Base-by-base conservation (phyloP, 2,329 filamentous ascomycete species). In the Colletotrichum plurivorum region DNA sequence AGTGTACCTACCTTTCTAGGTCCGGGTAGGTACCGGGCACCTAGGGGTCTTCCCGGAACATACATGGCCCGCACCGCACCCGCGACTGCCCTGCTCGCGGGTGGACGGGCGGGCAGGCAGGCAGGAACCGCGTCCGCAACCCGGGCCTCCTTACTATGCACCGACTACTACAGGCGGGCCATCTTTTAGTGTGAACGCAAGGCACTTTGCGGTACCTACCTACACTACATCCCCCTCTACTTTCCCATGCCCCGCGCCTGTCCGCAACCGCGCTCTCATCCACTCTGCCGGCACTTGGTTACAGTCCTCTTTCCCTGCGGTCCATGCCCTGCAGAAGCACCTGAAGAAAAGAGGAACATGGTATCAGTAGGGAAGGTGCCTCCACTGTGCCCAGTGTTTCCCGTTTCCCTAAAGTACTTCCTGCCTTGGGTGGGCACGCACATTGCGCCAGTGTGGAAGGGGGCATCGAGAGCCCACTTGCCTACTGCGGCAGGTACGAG, bases 21-120 rank as follows among this genome's bases (percentile, higher is more conserved):
- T 25, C 22, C 22, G 22, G 22, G 22, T 25, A 25, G 22, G 22
- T 25, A 25, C 22, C 43, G 5, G 12, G 43, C 3, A 16, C 43
- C n/a, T 51, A 45, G 58, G 57, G 58, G 41, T 63, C 54, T 46
- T 49, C 15, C 51, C 61, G 49, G 66, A 65, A 69, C 13, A 69
- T 69, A 48, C 55, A 60, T 66, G 55, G 54, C 41, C 66, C 45
- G 59, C 15, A 46, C 52, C 4, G 53, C 25, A 39, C 20, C 36
- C 41, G 41, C 13, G 20, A 36, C 13, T 7, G 27, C 3, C 2
- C 31, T 9, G 8, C 8, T 36, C 8, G 8, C 31, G 10, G 31
- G 31, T 36, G 31, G 27, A 31, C 9, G 27, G 27, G 31, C 31
- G 31, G 31, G 10, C 31, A 10, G 31, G 10, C 31, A 36, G 27